Base-by-base conservation (phyloP, 2,329 filamentous ascomycete genomes). In the Emmonsiellopsis sp. region DNA sequence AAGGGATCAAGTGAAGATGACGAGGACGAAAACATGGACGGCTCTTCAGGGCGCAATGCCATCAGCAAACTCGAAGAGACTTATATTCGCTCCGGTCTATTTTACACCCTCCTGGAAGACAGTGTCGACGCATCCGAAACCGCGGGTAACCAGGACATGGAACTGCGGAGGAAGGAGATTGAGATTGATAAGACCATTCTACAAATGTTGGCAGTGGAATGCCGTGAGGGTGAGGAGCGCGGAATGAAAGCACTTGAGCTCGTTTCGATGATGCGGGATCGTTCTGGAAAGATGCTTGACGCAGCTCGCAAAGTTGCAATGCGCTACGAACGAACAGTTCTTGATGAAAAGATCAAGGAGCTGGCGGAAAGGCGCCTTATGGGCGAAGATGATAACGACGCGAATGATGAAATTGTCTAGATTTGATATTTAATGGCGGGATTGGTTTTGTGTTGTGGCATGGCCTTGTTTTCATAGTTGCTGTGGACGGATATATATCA, bases 171-270 rank as follows among this genome's bases (percentile, higher is more conserved):
- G 40, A 78, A 89, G 53, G 88, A 95, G 68, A 74, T 94, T 44
- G 88, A 94, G 44, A 82, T 95, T 39, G 91, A 98, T 74, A 95
- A 95, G 74, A 83, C 86, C 43, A 76, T 98, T 49, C 75, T 98
- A 58, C 90, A 96, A 74, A 79, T 97, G 67, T 76, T 98, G 64
- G 91, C 88, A 2, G 76, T 86, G 6, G 93, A 97, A 74, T 98
- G 93, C 68, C 83, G 90, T 55, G 88, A 93, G 60, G 89, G 90
- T 44, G 93, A 98, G 68, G 91, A 97, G 58, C 79, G 87, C 33
- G 92, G 91, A 5, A 96, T 96, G 89, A 89, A 92, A 60, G 92
- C 92, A 0, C 75, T 98, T 37, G 94, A 98, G 72, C 80, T 97
- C 63, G 93, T 95, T 33, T 78, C 81, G 57, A 75, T 98, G 63